Conservation (phyloP, 305 asterid species). For the Solanum hybrid region DNA sequence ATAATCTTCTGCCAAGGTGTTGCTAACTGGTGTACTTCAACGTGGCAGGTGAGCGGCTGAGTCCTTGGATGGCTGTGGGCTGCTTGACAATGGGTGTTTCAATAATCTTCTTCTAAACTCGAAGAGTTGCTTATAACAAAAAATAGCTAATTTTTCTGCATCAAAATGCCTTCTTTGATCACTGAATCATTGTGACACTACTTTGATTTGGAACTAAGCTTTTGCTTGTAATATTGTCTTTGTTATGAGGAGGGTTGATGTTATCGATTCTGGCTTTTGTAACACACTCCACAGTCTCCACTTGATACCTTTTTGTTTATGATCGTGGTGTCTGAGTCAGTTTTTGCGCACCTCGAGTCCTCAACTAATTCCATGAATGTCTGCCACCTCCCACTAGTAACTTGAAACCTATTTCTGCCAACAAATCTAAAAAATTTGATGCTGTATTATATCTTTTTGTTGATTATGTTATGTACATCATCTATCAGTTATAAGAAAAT, state of each 20-base stretch:
- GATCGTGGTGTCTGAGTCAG: not conserved
- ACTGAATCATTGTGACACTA: not conserved
- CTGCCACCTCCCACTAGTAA: not conserved
- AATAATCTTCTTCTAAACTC: constrained; percentile 50
- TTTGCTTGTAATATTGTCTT: not conserved
- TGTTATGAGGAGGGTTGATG: constrained; percentile 6
- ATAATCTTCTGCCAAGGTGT: not conserved
- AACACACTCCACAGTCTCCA: not conserved
- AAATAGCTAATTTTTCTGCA: not conserved
- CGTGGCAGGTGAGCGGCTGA: constrained; percentile 66
- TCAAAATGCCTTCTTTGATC: not conserved
- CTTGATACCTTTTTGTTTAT: not conserved
- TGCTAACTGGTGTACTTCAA: not conserved
- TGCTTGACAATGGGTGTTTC: constrained; percentile 78
- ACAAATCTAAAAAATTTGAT: not conserved
- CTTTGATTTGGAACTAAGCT: not conserved
- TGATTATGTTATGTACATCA: not conserved
- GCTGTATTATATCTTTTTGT: not conserved
- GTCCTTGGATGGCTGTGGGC: constrained; percentile 84
- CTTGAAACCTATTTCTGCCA: not conserved
- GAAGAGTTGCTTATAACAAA: not conserved
- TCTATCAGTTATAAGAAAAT: not conserved
- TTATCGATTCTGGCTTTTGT: constrained; percentile 14
- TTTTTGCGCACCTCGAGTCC: not conserved
- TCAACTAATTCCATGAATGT: not conserved